A percentile compares a stretch with the other conserved stretches of the same genome.
These are phyloP conservation scores for Lactarius hatsudake DNA, from an alignment of 768 basidiomycete species.

Conservation along the genomic window DNA sequence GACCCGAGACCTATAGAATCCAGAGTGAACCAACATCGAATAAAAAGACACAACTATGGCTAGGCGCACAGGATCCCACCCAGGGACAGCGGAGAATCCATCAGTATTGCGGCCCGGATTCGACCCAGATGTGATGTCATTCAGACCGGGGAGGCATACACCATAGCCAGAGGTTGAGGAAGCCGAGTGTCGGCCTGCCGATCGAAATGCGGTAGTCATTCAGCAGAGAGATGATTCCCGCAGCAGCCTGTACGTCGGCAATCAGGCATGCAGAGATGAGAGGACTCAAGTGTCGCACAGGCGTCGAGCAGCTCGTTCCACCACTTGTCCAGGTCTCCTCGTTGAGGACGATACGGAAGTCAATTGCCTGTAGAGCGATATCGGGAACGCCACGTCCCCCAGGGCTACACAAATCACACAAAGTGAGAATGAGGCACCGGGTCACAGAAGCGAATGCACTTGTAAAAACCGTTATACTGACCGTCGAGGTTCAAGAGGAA, in stretches of 20 bases:
- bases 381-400: background rate
- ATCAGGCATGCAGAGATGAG: background rate
- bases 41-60: background rate
- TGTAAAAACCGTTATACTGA: background rate
- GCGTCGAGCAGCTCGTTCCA: background rate
- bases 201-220: background rate
- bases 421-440: background rate
- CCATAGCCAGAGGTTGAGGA: background rate
- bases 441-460: background rate
- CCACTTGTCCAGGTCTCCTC: rapidly evolving
- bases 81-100: background rate
- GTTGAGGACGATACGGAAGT: rapidly evolving
- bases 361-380: background rate
- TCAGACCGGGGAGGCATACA: rapidly evolving
- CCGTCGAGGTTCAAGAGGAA: background rate
- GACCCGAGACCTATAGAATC: too few relatives aligned
- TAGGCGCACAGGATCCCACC: background rate
- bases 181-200: background rate
- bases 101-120: background rate
- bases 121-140: background rate
- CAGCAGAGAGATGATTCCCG: background rate
- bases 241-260: background rate
- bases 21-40: too few relatives aligned
- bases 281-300: background rate
- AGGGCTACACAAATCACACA: background rate